Evolutionary conservation across 129 eudicot species (phyloP).

Genomic region (Centaurea solstitialis): DNA sequence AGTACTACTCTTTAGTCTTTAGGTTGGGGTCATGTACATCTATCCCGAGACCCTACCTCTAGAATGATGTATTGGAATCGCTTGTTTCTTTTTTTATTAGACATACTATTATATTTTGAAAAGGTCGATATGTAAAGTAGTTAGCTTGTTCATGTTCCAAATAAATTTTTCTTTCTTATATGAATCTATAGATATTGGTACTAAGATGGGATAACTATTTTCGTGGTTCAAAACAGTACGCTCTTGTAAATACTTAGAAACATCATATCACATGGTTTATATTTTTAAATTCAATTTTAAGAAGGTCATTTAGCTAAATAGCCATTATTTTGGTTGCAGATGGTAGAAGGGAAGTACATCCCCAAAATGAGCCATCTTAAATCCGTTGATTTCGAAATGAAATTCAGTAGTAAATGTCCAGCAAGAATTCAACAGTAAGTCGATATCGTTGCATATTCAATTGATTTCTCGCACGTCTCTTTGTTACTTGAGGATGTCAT

Average conservation of each 20-base stretch:
- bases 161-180: neutral
- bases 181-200: neutral
- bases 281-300: neutral
- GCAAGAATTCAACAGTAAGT: constrained; percentile 62
- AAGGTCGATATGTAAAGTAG: no score
- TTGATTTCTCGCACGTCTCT: neutral
- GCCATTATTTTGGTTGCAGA: constrained; percentile 21
- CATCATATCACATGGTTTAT: no score
- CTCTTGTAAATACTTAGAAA: neutral
- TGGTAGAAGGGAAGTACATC: constrained; percentile 58
- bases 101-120: no score
- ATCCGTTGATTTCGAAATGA: constrained; percentile 42
- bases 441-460: neutral
- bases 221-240: neutral
- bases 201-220: neutral
- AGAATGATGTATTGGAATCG: no score
- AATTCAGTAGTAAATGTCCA: constrained; percentile 53
- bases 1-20: no score
- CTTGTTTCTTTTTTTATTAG: no score
- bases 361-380: constrained; percentile 28
- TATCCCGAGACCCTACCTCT: no score
- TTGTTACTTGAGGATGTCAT: neutral
- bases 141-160: no score
- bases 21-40: no score
- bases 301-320: neutral